These are phyloP conservation scores for Pisolithus marmoratus DNA, from an alignment of 768 basidiomycete species.

Conservation along the genomic window DNA sequence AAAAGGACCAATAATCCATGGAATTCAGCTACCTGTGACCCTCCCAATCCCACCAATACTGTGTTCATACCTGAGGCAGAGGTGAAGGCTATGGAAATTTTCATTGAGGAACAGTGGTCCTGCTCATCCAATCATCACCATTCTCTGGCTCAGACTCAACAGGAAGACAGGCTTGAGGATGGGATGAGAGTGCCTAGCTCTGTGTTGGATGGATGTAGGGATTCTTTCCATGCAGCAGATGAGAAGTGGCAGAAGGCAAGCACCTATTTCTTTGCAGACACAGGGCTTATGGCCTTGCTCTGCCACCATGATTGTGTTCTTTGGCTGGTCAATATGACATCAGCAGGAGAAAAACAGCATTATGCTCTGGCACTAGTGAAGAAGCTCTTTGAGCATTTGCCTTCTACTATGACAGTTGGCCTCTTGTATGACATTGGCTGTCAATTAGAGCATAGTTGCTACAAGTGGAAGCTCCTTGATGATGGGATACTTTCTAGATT, in stretches of 20 bases:
- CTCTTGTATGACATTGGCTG: conserved; percentile 5
- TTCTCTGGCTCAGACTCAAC: not conserved
- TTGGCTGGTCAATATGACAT: conserved; percentile 15
- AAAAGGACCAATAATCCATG: conserved; percentile 15
- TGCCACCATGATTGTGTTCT: conserved; percentile 15
- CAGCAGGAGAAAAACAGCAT: conserved; percentile 13
- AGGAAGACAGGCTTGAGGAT: conserved; percentile 12
- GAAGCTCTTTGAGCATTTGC: not conserved
- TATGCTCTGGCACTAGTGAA: conserved; percentile 4
- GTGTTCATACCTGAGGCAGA: conserved; percentile 12
- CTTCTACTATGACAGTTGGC: conserved; percentile 1
- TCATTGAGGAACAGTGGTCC: not conserved
- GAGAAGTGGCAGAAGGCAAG: conserved; percentile 15
- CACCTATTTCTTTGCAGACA: conserved; percentile 9
- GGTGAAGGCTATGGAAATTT: conserved; percentile 14
- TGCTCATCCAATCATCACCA: not conserved
- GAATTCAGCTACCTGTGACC: conserved; percentile 1
- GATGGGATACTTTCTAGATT: conserved; percentile 6
- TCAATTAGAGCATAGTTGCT: conserved; percentile 2
- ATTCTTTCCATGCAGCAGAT: conserved; percentile 21
- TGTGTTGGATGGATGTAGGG: conserved; percentile 29
- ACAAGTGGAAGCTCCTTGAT: conserved; percentile 5
- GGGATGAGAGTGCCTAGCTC: conserved; percentile 22
- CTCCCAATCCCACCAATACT: not conserved
- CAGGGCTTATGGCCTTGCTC: conserved; percentile 12